Evolutionary conservation across 108 stramenopile genomes (phyloP), one percentile per base, ranked within the genome.

Genomic region (Skeletonema potamos): DNA sequence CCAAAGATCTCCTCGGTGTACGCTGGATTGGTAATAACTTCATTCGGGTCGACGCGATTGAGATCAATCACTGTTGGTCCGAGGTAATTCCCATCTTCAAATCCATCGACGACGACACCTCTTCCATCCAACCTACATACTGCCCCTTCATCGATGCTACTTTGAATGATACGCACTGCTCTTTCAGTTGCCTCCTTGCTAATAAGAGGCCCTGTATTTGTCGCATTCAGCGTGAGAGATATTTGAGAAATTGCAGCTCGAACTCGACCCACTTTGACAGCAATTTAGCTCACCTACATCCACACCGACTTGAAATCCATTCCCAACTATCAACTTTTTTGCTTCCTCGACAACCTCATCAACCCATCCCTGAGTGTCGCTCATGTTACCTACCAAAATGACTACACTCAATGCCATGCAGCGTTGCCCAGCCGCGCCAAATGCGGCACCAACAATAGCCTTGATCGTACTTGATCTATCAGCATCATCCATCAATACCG

Each of bases 1-100:
- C 92, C 98, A 84, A 99, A 99, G 41, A 99, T 93, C 84, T 99
- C 98, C 68, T 94, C 89, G 4, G 79, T 85, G 81, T 98, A 97
- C 17, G 90, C 87, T 10, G 92, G 66, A 66, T 87, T 89, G 46
- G 68, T 59, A 7, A 80, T 68, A 34, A 27, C 18, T 48, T 58
- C 76, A 59, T 46, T 82, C 61, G 63, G 17, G 93, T 62, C 18
- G 90, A 43, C 10, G 73, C 36, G 27, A 39, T 58, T 55, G 66
- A 79, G 57, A 85, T 77, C 37, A 15, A 98, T 68, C 13, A 98
- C 51, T 41, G 97, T 96, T 17, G 97, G 97, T 22, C 90, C 94
- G 10, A 97, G 51, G 58, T 88, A 97, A 76, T 96, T 92, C 9
- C 97, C 97, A 59, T 76, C 66, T 56, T 81, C 84, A 64, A 68